phyloP scores from a whole-genome alignment of 371 early-diverging fungal species.

The Actinomortierella ambigua region DNA sequence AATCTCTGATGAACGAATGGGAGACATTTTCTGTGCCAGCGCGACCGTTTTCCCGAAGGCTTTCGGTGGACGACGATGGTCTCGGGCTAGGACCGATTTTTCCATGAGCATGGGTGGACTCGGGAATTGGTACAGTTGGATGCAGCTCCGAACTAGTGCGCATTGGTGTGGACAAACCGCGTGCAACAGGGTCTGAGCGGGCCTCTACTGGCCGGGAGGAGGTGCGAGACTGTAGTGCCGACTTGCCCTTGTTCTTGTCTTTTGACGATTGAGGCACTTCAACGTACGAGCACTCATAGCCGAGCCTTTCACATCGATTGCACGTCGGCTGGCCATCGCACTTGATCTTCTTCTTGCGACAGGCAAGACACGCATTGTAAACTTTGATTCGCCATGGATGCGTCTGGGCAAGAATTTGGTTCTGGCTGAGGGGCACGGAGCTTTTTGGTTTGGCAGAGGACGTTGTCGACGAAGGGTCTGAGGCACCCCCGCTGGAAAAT shows the following conservation, averaged over 20 bases:
- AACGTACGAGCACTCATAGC: slow-evolving; percentile 50
- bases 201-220: too few species aligned
- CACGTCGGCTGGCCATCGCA: slow-evolving; percentile 70
- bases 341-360: slow-evolving; percentile 69
- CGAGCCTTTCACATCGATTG: slow-evolving; percentile 62
- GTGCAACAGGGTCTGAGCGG: too few species aligned
- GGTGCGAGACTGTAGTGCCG: too few species aligned
- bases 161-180: too few species aligned
- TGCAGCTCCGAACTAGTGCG: too few species aligned
- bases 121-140: too few species aligned
- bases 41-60: too few species aligned
- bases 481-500: neutral
- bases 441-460: neutral
- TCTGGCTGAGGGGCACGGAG: slow-evolving; percentile 21
- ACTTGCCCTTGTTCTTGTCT: slow-evolving; percentile 2
- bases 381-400: slow-evolving; percentile 47
- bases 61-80: too few species aligned
- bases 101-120: too few species aligned
- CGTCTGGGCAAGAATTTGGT: slow-evolving; percentile 41
- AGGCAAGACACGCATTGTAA: slow-evolving; percentile 47
- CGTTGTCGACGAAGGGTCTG: neutral
- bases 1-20: too few species aligned
- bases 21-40: too few species aligned
- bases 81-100: too few species aligned
- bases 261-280: slow-evolving; percentile 33